Conservation (phyloP, 1,284 basidiomycete genomes). For the Termitomyces sp. region DNA sequence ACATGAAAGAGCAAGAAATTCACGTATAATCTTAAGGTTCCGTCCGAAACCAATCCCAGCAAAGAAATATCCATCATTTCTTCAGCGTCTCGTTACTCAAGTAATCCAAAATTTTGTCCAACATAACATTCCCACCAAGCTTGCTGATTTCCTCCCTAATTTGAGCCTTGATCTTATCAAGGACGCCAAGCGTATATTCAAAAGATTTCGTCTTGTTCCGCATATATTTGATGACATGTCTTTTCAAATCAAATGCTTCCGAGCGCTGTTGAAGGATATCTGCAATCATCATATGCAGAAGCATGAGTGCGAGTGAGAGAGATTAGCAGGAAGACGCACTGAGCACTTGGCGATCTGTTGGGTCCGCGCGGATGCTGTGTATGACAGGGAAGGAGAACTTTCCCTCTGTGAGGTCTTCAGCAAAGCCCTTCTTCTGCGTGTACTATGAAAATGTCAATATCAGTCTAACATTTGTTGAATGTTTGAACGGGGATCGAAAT, state of each 20-base stretch:
- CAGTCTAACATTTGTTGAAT: background rate
- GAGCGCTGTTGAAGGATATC: constrained; percentile 89
- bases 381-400: constrained; percentile 97
- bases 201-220: constrained; percentile 62
- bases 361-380: constrained; percentile 79
- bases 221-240: constrained; percentile 77
- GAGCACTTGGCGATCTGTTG: constrained; percentile 69
- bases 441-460: constrained; percentile 50
- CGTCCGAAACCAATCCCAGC: too few species aligned
- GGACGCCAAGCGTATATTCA: constrained; percentile 64
- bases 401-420: constrained; percentile 92
- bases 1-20: too few species aligned
- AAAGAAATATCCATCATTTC: background rate
- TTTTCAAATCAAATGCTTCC: constrained; percentile 72
- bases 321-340: constrained; percentile 46
- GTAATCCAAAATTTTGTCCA: constrained; percentile 22
- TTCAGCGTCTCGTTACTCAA: background rate
- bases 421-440: constrained; percentile 88
- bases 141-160: constrained; percentile 49
- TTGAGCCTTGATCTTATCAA: constrained; percentile 52
- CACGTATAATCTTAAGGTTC: too few species aligned
- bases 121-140: constrained; percentile 51
- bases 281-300: constrained; percentile 24
- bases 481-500: background rate
- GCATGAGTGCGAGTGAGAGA: background rate